Evolutionary conservation across 2,329 filamentous ascomycete species (phyloP).

Genomic region (Alternaria arbusti): DNA sequence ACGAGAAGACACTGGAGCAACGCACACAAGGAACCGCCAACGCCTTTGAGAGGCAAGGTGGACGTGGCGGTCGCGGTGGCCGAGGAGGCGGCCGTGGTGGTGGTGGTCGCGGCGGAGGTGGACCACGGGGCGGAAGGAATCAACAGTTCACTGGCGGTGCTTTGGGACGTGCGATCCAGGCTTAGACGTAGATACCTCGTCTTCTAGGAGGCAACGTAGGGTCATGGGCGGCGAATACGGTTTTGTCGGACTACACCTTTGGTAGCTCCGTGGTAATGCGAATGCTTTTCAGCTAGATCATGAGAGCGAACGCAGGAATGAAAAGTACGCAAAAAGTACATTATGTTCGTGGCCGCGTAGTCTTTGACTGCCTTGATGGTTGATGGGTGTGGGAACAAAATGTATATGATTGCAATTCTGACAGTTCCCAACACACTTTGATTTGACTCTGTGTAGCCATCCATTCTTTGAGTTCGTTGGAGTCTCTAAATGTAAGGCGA

Average conservation of each 20-base stretch:
- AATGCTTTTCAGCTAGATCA: conserved; percentile 4
- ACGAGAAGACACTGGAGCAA: conserved; percentile 96
- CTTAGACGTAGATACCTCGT: conserved; percentile 37
- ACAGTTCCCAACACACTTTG: background rate
- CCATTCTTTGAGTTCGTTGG: background rate
- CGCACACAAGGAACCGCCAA: conserved; percentile 94
- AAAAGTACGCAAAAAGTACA: conserved; percentile 1
- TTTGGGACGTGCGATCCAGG: conserved; percentile 65
- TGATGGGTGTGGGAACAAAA: background rate
- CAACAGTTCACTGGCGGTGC: conserved; percentile 84
- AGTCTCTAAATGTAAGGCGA: background rate
- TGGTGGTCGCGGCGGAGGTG: conserved; percentile 65
- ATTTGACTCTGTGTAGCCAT: background rate
- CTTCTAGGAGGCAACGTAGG: background rate
- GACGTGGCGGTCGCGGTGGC: conserved; percentile 76
- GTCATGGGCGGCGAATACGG: conserved; percentile 4
- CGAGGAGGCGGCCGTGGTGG: conserved; percentile 61
- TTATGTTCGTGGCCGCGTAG: background rate
- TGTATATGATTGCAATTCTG: background rate
- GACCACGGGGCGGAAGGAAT: conserved; percentile 63
- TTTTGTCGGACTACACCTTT: conserved; percentile 4
- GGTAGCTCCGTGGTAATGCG: conserved; percentile 6
- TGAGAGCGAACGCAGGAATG: conserved; percentile 2
- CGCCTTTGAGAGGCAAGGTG: conserved; percentile 92
- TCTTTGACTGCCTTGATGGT: background rate